Base-by-base conservation (phyloP, 345 rosid genomes). In the Pistacia integerrima region DNA sequence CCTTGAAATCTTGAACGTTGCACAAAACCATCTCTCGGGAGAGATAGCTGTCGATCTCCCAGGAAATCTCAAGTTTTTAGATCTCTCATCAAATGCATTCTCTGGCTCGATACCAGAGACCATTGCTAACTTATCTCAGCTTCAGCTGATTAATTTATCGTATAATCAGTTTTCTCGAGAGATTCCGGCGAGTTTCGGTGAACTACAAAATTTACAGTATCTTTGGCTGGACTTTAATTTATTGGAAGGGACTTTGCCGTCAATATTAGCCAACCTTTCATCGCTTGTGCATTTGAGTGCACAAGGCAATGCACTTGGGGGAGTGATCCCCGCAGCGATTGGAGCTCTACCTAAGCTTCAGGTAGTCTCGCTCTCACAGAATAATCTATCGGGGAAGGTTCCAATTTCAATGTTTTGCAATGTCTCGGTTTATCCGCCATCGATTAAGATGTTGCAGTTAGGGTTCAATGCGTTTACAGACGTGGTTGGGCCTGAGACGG, bases 251-350 rank as follows among this genome's bases (percentile, higher is more conserved):
- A 90, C 99, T 66, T 61, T 93, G 57, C 98, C 98, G 4, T 95
- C 98, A 0, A 94, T 93, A 2, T 67, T 96, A 9, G 89, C 93
- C 0, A 96, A 92, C 76, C 91, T 96, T 64, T 90, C 94, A 16
- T 90, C 98, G 30, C 88, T 93, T 17, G 84, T 90, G 44, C 99
- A 93, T 66, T 80, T 93, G 70, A 93, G 97, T 69, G 96, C 88
- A 4, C 83, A 87, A 59, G 91, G 82, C 61, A 95, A 96, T 72
- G 74, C 84, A 35, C 89, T 96, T 57, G 82, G 90, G 41, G 97
- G 99, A 17, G 83, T 92, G 57, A 77, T 93, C 8, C 98, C 98
- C 20, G 85, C 96, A 18, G 90, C 93, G 20, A 85, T 87, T 10
- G 98, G 98, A 7, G 82, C 85, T 60, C 84, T 95, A 36, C 97